Evolutionary conservation across 257 asterid genomes (phyloP), one percentile per base, ranked within the genome.

Genomic region (Fraxinus cuspidata): DNA sequence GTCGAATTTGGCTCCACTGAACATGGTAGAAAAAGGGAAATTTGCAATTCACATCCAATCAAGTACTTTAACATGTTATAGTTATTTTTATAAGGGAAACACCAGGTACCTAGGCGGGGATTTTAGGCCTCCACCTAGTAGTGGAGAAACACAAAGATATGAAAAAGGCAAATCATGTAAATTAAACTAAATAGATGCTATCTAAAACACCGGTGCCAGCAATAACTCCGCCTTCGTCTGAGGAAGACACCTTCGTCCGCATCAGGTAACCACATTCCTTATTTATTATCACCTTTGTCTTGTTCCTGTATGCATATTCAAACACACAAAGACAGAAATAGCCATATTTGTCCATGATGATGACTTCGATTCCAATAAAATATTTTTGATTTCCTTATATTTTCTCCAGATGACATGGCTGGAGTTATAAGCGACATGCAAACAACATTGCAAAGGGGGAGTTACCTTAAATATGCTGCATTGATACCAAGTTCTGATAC

Each of bases 201-300:
- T 93, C 99, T 85, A 96, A 74, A 86, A 93, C 98, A 47, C 97
- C 98, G 71, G 89, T 92, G 12, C 98, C 99, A 16, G 98, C 97
- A 12, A 97, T 98, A 74, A 96, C 99, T 21, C 99, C 99, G 13
- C 99, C 99, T 71, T 96, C 99, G 47, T 93, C 87, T 27, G 99
- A 96, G 19, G 99, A 93, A 60, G 97, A 89, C 10, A 93, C 99
- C 88, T 96, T 96, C 28, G 98, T 96, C 49, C 99, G 88, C 99
- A 96, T 88, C 94, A 96, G 81, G 74, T 93, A 92, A 56, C 99
- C 99, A 1, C 87, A 73, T 2, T 89, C 86, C 18, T 79, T 79
- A 66, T 93, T 93, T 86, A 90, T 76, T 49, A 93, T 70, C 64
- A 93, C 92, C 66, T 83, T 78, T 0, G 80, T 78, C 42, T 88